Conservation (phyloP, 2,329 filamentous ascomycete species). For the Penicillium vulpinum region DNA sequence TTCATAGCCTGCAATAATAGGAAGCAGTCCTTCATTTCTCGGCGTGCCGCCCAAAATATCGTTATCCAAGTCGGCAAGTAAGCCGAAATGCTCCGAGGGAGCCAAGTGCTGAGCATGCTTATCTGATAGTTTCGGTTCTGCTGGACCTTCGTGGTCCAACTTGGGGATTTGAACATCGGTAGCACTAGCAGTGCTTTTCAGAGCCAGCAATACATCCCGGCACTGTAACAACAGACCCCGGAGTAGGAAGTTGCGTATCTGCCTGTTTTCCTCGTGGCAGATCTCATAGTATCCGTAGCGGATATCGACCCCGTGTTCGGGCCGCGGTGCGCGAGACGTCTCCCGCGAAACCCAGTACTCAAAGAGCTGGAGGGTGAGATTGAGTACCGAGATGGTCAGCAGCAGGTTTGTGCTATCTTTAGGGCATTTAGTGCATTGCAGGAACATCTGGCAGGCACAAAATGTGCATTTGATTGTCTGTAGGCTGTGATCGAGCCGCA, state of each 20-base stretch:
- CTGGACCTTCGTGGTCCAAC: conserved; percentile 11
- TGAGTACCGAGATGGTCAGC: conserved; percentile 33
- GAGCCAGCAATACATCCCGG: conserved; percentile 25
- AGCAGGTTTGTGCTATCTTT: conserved; percentile 34
- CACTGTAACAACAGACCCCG: conserved; percentile 30
- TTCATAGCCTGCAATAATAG: conserved; percentile 33
- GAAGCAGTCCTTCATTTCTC: conserved; percentile 25
- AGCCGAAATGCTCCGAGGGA: conserved; percentile 6
- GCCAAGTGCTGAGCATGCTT: conserved; percentile 13
- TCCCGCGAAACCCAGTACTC: conserved; percentile 34
- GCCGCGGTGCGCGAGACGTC: conserved; percentile 11
- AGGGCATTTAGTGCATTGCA: conserved; percentile 32
- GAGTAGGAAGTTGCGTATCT: conserved; percentile 31
- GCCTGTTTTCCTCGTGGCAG: conserved; percentile 28
- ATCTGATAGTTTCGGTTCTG: conserved; percentile 4
- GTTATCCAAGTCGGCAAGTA: conserved; percentile 8
- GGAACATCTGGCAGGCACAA: conserved; percentile 30
- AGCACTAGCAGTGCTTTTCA: conserved; percentile 23
- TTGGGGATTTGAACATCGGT: conserved; percentile 10
- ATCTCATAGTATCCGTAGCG: conserved; percentile 37
- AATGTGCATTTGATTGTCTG: conserved; percentile 34
- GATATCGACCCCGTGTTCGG: conserved; percentile 20
- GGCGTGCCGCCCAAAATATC: conserved; percentile 7
- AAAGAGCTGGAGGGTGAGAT: conserved; percentile 33
- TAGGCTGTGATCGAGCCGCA: conserved; percentile 36